Base-by-base conservation (phyloP, 768 basidiomycete species). In the Xanthoconium purpureum region DNA sequence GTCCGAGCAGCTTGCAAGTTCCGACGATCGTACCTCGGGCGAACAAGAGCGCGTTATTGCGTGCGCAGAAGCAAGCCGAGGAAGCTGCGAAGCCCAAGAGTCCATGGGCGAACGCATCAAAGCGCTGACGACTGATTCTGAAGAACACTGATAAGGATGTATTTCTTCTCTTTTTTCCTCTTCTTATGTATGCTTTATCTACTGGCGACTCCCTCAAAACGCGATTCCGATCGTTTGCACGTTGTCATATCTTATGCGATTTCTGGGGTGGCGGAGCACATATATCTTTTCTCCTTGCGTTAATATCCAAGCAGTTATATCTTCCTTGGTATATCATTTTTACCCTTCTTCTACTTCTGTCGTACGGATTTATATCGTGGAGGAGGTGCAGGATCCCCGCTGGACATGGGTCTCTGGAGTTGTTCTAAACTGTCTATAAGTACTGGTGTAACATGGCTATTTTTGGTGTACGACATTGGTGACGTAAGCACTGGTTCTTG, bases 41-140 rank as follows among this genome's bases (percentile, higher is more conserved):
- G 58, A 94, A 94, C 71, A 84, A 80, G 69, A 91, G 86, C 62
- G 89, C 91, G 3, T 73, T 82, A 7, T 68, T 93, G 52, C 78
- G 90, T 24, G 82, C 78, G 12, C 86, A 85, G 58, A 91, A 91
- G 75, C 77, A 82, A 73, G 86, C 62, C 4, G 49, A 43, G 17
- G 71, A 71, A 0, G 65, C 69, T 29, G 61, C 69, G 18, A 72
- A 69, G 35, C 69, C 70, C 6, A 72, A 67, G 61, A 71, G 69
- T 30, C 69, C 50, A 15, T 71, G 69, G 69, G 69, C 70, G 39
- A 69, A 71, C 30, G 70, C 70, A 20, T 63, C 69, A 17, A 62
- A 39, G 29, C 66, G 70, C 18, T 71, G 59, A 61, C 48, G 13
- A 45, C 46, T 18, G 33, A 32, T 37, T 18, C 30, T 38, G 28